A percentile compares a stretch with the other conserved stretches of the same genome.
These are phyloP conservation scores for Glycyrrhiza uralensis DNA, from an alignment of 306 rosid genomes.

Conservation along the genomic window DNA sequence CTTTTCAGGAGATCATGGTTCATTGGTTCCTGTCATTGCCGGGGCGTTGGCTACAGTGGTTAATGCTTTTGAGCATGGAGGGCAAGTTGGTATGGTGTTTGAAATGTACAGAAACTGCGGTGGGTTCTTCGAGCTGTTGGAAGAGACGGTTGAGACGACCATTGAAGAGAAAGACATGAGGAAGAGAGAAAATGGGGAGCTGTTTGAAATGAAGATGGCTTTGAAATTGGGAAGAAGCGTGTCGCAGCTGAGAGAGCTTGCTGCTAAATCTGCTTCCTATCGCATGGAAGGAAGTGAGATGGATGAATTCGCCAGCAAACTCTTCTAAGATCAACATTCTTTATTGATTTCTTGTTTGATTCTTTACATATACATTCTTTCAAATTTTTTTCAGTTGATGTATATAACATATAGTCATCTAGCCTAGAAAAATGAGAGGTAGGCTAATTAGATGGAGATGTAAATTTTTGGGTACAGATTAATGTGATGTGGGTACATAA, in stretches of 20 bases:
- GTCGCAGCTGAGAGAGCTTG: constrained; percentile 48
- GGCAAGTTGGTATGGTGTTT: constrained; percentile 65
- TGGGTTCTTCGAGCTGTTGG: constrained; percentile 47
- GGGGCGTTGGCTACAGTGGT: constrained; percentile 45
- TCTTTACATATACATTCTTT: background rate
- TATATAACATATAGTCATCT: background rate
- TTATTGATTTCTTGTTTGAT: background rate
- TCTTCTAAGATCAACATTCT: constrained; percentile 27
- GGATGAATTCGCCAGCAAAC: constrained; percentile 53
- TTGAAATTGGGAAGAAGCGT: constrained; percentile 59
- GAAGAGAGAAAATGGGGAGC: constrained; percentile 55
- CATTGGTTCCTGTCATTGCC: constrained; percentile 38
- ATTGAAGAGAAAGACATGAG: constrained; percentile 49
- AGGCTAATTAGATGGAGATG: background rate
- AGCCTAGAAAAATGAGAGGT: background rate
- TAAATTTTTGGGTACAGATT: background rate
- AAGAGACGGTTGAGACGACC: constrained; percentile 37
- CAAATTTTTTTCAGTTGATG: background rate
- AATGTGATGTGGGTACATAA: background rate
- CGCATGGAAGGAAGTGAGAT: constrained; percentile 25
- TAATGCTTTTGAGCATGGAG: constrained; percentile 54
- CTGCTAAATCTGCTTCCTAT: constrained; percentile 43
- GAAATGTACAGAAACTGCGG: constrained; percentile 62
- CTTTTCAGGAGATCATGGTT: constrained; percentile 25
- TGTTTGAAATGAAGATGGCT: constrained; percentile 55